phyloP scores from a whole-genome alignment of 2,329 filamentous ascomycete species.

The Colletotrichum ledebouriae region DNA sequence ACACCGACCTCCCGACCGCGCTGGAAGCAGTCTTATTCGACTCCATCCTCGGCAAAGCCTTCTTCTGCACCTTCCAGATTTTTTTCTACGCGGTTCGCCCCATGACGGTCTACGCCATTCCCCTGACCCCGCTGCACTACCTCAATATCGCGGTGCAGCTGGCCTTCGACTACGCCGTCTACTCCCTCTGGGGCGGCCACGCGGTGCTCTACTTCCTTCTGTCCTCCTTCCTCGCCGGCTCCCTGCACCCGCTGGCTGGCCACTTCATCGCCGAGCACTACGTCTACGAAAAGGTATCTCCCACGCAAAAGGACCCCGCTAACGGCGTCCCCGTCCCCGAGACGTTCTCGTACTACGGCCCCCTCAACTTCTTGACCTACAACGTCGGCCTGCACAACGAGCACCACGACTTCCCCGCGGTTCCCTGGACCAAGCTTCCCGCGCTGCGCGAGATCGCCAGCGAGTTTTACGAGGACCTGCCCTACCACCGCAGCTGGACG shows the following conservation, averaged over 20 bases:
- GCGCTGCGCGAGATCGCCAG: constrained; percentile 82
- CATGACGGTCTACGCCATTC: constrained; percentile 92
- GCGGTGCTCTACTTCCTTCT: constrained; percentile 86
- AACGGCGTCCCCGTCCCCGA: constrained; percentile 82
- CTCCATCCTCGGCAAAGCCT: constrained; percentile 95
- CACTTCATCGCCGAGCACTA: constrained; percentile 99
- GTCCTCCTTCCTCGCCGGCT: constrained; percentile 93
- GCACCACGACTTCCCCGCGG: constrained; percentile 97
- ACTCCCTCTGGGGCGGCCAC: constrained; percentile 70
- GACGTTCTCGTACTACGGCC: constrained; percentile 97
- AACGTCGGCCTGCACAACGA: constrained; percentile 99
- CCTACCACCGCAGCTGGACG: constrained; percentile 89
- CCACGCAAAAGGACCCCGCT: constrained; percentile 67
- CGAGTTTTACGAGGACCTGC: constrained; percentile 93
- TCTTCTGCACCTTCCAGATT: constrained; percentile 99
- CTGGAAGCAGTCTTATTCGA: constrained; percentile 94
- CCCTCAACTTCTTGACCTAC: constrained; percentile 92
- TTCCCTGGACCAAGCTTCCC: constrained; percentile 92
- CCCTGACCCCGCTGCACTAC: constrained; percentile 86
- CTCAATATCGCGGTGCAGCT: constrained; percentile 85
- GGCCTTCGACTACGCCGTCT: constrained; percentile 79
- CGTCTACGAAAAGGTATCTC: constrained; percentile 76
- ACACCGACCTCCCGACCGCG: constrained; percentile 94
- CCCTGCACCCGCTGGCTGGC: constrained; percentile 91
- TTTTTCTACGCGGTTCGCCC: constrained; percentile 97